Evolutionary conservation across 495 filamentous ascomycete genomes (phyloP), one percentile per base, ranked within the genome.

Genomic region (Cercophora newfieldiana): DNA sequence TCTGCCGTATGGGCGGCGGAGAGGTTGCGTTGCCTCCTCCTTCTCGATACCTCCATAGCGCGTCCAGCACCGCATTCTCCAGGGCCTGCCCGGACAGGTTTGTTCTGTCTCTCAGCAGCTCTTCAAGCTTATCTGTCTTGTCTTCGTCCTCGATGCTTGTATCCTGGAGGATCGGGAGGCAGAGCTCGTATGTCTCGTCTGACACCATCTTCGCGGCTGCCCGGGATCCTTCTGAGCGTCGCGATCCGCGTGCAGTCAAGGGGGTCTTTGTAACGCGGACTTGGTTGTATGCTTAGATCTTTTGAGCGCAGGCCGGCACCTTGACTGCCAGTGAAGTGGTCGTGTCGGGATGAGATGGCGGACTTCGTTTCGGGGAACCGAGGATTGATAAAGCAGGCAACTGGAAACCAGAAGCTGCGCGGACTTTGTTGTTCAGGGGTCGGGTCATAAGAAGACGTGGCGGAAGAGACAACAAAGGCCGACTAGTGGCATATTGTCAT

Each of bases 81-180:
- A 99, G 82, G 19, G 88, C 80, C 66, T 88, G 78, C n/a, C 93
- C 94, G 10, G 83, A 85, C 61, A 98, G 79, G 18, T 84, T 85
- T 7, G 92, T 93, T 78, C 93, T 89, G 63, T 87, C 88, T 76
- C 88, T 88, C 66, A 98, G 82, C 22, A 96, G 82, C 68, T 94
- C 91, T 75, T 97, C 93, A 58, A 97, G 82, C 78, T 89, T 93
- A 76, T 99, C 96, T 2, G 90, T 91, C 81, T 93, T 96, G 66
- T 98, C 96, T 74, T 99, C 96, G 70, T 98, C 96, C 68, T 96
- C 92, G 25, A 97, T 79, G 60, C 78, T 82, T 65, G 86, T 78
- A 76, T 97, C 91, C 78, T 94, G 88, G 53, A 99, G 88, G 74
- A 97, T 83, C 30, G 92, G 90, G 66, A 96, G 87, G 74, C 92